A percentile compares a stretch with the other conserved stretches of the same genome.
These are phyloP conservation scores for Penicillium brasilianum DNA, from an alignment of 2,329 filamentous ascomycete genomes.

Conservation along the genomic window DNA sequence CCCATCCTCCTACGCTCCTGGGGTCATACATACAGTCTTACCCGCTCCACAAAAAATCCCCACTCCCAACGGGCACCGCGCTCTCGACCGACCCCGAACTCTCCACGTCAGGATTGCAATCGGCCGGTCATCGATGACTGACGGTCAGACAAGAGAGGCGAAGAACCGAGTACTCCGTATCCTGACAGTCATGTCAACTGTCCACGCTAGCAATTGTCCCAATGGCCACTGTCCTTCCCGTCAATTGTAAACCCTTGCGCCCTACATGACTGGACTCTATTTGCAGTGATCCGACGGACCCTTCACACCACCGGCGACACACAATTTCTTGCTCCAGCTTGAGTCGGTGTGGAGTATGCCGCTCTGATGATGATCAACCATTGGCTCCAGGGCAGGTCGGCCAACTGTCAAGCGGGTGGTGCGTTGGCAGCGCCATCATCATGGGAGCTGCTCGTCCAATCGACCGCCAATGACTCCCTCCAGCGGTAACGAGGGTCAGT, in stretches of 20 bases:
- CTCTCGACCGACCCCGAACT: not conserved
- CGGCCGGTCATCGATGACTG: not conserved
- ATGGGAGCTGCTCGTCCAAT: slow-evolving; percentile 18
- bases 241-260: not conserved
- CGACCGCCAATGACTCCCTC: slow-evolving; percentile 3
- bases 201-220: not conserved
- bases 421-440: slow-evolving; percentile 21
- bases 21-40: not conserved
- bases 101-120: slow-evolving; percentile 1
- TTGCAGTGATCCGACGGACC: not conserved
- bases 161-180: not conserved
- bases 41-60: slow-evolving; percentile 5
- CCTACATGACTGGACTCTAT: not conserved
- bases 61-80: not conserved
- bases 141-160: not conserved
- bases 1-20: not conserved
- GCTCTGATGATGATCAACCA: slow-evolving; percentile 8
- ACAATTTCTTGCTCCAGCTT: not conserved
- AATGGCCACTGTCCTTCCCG: not conserved
- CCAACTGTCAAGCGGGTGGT: slow-evolving; percentile 29
- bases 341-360: slow-evolving; percentile 18
- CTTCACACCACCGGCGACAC: not conserved
- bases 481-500: slow-evolving; percentile 7
- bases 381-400: slow-evolving; percentile 16
- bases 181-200: too few relatives aligned